Percentiles rank a stretch among this genome's conserved stretches.
These are phyloP conservation scores for Termitomyces bulborhizus DNA, from an alignment of 768 basidiomycete species.

Conservation along the genomic window DNA sequence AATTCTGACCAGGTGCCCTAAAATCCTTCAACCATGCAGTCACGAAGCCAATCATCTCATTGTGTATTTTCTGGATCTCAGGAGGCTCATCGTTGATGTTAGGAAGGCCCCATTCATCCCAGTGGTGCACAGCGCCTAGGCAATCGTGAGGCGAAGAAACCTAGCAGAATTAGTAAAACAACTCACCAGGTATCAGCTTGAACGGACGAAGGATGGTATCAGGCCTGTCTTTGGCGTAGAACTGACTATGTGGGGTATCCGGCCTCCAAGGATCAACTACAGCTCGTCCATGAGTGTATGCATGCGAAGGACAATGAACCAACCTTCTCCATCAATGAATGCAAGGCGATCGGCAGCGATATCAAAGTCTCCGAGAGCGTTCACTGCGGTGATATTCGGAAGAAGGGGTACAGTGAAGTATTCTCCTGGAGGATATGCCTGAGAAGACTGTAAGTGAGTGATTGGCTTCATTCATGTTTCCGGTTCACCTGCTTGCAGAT, in stretches of 20 bases:
- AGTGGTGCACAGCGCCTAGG: constrained; percentile 70
- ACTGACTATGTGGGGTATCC: constrained; percentile 70
- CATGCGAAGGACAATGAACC: constrained; percentile 6
- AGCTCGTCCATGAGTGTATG: neutral
- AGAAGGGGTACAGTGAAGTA: constrained; percentile 62
- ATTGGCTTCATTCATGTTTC: neutral
- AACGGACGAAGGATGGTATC: constrained; percentile 77
- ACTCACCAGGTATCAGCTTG: constrained; percentile 74
- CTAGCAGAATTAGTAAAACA: neutral
- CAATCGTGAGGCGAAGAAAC: neutral
- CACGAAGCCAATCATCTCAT: constrained; percentile 77
- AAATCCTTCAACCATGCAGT: constrained; percentile 60
- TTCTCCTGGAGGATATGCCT: constrained; percentile 78
- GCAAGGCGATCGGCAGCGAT: constrained; percentile 79
- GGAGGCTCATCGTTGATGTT: constrained; percentile 60
- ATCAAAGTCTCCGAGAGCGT: constrained; percentile 77
- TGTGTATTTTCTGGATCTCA: constrained; percentile 76
- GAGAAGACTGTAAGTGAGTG: neutral
- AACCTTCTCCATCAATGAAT: constrained; percentile 83
- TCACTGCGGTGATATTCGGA: constrained; percentile 82
- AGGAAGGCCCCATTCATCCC: constrained; percentile 67
- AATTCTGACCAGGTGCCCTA: constrained; percentile 22
- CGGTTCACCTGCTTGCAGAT: constrained; percentile 52
- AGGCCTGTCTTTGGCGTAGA: constrained; percentile 54
- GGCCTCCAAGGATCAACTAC: constrained; percentile 90